Evolutionary conservation across 2,329 filamentous ascomycete genomes (phyloP), one percentile per base, ranked within the genome.

Genomic region (Elsinoe batatas): DNA sequence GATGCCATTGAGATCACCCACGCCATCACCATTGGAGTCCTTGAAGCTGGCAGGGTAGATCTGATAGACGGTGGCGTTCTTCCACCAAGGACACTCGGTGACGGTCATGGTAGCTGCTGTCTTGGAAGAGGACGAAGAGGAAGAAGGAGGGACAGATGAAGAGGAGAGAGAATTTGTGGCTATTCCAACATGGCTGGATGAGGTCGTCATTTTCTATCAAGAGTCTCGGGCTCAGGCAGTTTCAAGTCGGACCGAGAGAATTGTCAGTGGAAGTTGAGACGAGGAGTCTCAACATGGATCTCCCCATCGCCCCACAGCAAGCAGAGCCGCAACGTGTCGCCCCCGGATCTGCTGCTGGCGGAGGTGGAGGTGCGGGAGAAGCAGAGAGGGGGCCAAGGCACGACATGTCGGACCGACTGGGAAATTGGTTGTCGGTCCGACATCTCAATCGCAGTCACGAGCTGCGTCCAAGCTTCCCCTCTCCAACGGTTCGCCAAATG

Each of bases 1-100:
- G 56, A 86, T 80, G n/a, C 83, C 83, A 5, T 74, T 75, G 15
- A 87, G 69, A 60, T 84, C 79, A 10, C 83, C 82, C 61, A 80
- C 73, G 53, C 83, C 80, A 62, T 81, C 77, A 36, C 74, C 75
- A 56, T 82, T 80, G 59, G 74, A 75, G 64, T 78, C 75, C 60
- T 71, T 70, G 64, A 76, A 78, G 22, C 64, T 68, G 35, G 71
- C 70, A 4, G 73, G 73, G 62, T 75, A 76, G 47, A 75, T 70
- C 61, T 75, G 68, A 38, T 75, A 75, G 43, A 73, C 70, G 2
- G 68, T 65, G 1, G 69, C 70, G 59, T 73, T 71, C 59, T 75
- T 75, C 72, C 73, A 75, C 73, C 73, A 76, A 26, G 56, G 58
- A 22, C 44, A 46, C 17, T 56, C 26, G 17, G 46, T 35, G 26